Evolutionary conservation across 139 green algal genomes (phyloP).

Genomic region (Monoraphidium neglectum): DNA sequence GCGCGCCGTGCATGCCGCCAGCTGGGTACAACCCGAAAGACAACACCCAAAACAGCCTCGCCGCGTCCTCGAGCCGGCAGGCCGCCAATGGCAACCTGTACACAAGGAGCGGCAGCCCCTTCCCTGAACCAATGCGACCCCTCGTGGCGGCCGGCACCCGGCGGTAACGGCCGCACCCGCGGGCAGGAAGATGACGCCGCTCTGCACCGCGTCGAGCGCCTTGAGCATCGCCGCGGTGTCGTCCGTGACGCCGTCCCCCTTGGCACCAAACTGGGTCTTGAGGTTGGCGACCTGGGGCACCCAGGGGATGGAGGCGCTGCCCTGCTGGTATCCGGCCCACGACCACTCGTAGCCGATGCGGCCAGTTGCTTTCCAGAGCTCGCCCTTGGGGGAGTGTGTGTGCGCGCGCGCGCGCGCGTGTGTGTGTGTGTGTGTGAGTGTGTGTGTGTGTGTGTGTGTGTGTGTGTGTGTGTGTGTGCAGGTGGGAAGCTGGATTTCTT

Average conservation of each 20-base stretch:
- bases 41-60: too few species aligned
- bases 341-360: slow-evolving; percentile 16
- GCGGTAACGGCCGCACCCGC: too few species aligned
- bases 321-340: slow-evolving; percentile 11
- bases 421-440: background rate
- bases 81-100: too few species aligned
- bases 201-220: background rate
- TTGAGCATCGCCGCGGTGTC: slow-evolving; percentile 8
- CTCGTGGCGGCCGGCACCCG: too few species aligned
- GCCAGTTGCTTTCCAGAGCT: slow-evolving; percentile 17
- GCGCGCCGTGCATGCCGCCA: too few species aligned
- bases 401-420: too few species aligned
- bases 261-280: slow-evolving; percentile 7
- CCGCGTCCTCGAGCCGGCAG: too few species aligned
- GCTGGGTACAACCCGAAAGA: too few species aligned
- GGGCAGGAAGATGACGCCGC: too few species aligned
- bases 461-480: background rate
- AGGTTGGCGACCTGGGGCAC: slow-evolving; percentile 11
- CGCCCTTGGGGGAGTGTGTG: background rate
- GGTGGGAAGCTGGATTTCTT: background rate
- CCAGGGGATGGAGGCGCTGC: background rate
- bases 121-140: too few species aligned
- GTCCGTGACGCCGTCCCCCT: slow-evolving; percentile 7
- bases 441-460: background rate
- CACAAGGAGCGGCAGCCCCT: too few species aligned